These are phyloP conservation scores for Amanita polypyramis DNA, from an alignment of 768 basidiomycete genomes.

Conservation along the genomic window DNA sequence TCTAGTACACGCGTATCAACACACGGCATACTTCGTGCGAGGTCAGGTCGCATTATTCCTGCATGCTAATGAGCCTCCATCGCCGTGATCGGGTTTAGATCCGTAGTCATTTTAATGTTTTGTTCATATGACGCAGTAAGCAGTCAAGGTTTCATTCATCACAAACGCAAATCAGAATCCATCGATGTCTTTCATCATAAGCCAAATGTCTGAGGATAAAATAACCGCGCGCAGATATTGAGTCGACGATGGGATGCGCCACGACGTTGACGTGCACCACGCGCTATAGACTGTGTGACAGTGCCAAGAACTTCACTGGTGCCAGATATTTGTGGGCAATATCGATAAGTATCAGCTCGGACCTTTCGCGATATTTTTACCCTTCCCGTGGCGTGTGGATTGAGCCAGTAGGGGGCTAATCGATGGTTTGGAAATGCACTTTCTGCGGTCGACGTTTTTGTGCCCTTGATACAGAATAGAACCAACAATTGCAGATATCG, in stretches of 20 bases:
- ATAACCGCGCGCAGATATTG: too few species aligned
- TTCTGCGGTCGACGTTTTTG: too few species aligned
- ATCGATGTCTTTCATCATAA: too few species aligned
- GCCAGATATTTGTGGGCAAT: neutral
- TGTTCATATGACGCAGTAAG: neutral
- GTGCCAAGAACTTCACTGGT: neutral
- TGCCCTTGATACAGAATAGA: too few species aligned
- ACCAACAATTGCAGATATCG: too few species aligned
- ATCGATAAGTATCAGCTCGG: neutral
- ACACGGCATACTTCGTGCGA: too few species aligned
- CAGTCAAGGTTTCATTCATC: neutral
- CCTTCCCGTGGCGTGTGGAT: neutral
- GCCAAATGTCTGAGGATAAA: too few species aligned
- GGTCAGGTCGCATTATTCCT: too few species aligned
- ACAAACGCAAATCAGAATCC: too few species aligned
- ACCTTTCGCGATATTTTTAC: slow-evolving; percentile 1
- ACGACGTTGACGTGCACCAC: too few species aligned
- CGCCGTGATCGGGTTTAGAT: neutral
- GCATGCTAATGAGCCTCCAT: neutral
- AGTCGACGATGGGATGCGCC: too few species aligned
- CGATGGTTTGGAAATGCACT: neutral
- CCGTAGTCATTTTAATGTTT: neutral
- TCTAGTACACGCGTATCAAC: neutral
- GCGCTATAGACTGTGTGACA: too few species aligned
- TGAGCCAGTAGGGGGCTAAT: neutral